phyloP scores from a whole-genome alignment of 1,139 yeast species.

The Hyphopichia fennica region DNA sequence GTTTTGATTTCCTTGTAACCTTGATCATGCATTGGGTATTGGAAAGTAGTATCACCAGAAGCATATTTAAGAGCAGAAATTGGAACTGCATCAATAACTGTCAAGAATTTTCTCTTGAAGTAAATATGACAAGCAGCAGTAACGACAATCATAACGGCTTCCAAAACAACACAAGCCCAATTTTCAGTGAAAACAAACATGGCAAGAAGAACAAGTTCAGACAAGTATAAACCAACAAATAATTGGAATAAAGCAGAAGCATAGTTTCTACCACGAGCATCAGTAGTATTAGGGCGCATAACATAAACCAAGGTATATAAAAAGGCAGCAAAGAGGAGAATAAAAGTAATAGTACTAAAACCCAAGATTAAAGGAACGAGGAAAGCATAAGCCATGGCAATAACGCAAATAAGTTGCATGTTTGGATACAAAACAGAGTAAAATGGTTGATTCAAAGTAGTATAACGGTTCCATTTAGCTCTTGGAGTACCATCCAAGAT shows the following conservation, averaged over 20 bases:
- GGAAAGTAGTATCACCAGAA: constrained; percentile 50
- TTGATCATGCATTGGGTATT: constrained; percentile 59
- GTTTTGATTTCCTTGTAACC: constrained; percentile 57
- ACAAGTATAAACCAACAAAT: constrained; percentile 63
- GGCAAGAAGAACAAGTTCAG: constrained; percentile 65
- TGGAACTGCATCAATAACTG: constrained; percentile 68
- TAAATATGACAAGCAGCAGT: constrained; percentile 58
- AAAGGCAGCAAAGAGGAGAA: constrained; percentile 58
- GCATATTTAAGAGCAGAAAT: constrained; percentile 67
- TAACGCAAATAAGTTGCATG: constrained; percentile 38
- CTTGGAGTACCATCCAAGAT: constrained; percentile 48
- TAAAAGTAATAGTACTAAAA: constrained; percentile 45
- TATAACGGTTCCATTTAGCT: constrained; percentile 47
- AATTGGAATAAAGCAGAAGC: constrained; percentile 66
- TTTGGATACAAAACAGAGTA: constrained; percentile 43
- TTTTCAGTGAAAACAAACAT: constrained; percentile 67
- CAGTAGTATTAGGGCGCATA: constrained; percentile 49
- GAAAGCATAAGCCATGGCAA: constrained; percentile 41
- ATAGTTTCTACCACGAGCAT: constrained; percentile 66
- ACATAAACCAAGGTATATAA: constrained; percentile 59
- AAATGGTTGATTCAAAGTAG: constrained; percentile 42
- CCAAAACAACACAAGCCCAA: constrained; percentile 73
- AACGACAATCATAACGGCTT: constrained; percentile 49
- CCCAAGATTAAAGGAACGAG: constrained; percentile 50
- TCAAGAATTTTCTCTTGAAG: constrained; percentile 57